Percentiles rank a stretch among this genome's conserved stretches.
These are phyloP conservation scores for Corymbia citriodora DNA, from an alignment of 441 rosid species.

Conservation along the genomic window DNA sequence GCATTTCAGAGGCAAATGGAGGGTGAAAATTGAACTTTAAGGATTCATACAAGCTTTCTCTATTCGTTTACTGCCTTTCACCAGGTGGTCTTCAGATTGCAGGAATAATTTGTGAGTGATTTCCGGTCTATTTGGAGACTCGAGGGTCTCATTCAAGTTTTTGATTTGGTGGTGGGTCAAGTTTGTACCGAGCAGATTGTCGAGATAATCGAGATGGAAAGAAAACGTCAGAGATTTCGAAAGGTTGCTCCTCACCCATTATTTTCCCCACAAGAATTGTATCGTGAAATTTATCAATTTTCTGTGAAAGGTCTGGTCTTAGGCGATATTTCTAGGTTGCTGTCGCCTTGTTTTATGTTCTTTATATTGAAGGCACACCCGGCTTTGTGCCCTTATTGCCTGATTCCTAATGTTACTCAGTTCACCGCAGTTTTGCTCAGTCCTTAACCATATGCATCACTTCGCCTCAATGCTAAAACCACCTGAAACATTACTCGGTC, in stretches of 20 bases:
- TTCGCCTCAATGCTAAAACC: neutral
- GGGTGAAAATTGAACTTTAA: neutral
- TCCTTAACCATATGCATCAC: neutral
- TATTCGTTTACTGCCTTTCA: neutral
- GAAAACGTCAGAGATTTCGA: neutral
- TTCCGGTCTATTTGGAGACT: neutral
- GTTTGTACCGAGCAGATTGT: neutral
- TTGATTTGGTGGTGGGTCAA: neutral
- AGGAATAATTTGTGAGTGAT: neutral
- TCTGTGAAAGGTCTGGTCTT: neutral
- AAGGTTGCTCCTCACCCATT: neutral
- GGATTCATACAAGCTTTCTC: neutral
- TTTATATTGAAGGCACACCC: neutral
- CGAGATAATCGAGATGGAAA: neutral
- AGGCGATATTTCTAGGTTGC: neutral
- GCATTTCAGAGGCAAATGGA: conserved; percentile 33
- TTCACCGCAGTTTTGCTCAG: neutral
- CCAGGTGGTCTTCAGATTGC: neutral
- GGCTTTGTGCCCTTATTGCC: neutral
- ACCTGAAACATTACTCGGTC: neutral
- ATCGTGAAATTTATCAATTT: neutral
- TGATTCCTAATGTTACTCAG: neutral
- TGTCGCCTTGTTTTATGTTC: neutral
- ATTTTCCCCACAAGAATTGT: neutral
- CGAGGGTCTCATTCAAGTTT: neutral